Conservation (phyloP, 768 basidiomycete genomes). For the Suillus hirtellus region DNA sequence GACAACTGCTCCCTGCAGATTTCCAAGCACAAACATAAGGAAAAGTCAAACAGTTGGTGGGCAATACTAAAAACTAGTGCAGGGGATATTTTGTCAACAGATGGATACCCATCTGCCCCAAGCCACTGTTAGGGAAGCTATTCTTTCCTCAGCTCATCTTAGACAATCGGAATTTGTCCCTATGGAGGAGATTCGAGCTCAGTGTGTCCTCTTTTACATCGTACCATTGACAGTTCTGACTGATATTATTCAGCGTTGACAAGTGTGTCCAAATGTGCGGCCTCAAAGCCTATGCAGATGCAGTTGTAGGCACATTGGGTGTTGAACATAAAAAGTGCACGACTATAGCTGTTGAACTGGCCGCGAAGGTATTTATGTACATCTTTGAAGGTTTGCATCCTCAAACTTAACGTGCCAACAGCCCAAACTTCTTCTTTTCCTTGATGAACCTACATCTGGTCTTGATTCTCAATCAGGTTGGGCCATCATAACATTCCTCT, state of each 20-base stretch:
- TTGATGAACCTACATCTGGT: conserved; percentile 89
- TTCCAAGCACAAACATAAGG: conserved; percentile 56
- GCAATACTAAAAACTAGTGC: neutral
- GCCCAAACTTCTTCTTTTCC: conserved; percentile 80
- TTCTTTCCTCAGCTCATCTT: conserved; percentile 76
- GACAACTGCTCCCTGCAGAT: conserved; percentile 43
- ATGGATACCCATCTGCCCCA: conserved; percentile 78
- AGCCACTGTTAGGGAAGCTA: conserved; percentile 76
- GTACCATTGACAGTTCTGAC: neutral
- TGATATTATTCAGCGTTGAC: conserved; percentile 41
- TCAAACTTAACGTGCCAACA: conserved; percentile 20
- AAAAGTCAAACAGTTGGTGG: no score
- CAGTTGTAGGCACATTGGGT: conserved; percentile 64
- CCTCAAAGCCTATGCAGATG: conserved; percentile 63
- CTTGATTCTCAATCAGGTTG: conserved; percentile 87
- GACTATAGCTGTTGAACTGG: conserved; percentile 86
- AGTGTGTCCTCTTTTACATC: conserved; percentile 45
- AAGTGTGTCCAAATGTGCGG: conserved; percentile 63
- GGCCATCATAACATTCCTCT: conserved; percentile 76
- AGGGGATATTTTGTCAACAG: conserved; percentile 87
- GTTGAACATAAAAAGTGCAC: conserved; percentile 79
- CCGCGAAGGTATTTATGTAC: conserved; percentile 60
- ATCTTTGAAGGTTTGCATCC: neutral
- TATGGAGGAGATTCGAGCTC: conserved; percentile 71
- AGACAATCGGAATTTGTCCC: conserved; percentile 73